Conservation (phyloP, 1,284 basidiomycete genomes). For the Cryptococcus floricola region DNA sequence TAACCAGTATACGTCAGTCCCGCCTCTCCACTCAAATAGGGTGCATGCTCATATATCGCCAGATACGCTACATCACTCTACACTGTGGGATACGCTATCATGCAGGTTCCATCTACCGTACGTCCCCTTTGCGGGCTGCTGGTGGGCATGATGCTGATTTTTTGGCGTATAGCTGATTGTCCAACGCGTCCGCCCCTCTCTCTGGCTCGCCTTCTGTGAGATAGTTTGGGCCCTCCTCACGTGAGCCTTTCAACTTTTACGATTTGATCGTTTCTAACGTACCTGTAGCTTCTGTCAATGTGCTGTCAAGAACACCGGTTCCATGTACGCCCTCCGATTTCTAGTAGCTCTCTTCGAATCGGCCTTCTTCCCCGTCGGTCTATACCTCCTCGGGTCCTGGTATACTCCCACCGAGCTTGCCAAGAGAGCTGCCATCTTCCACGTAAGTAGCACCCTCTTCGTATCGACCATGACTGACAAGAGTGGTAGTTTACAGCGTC, state of each 20-base stretch:
- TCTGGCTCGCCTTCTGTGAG: conserved; percentile 8
- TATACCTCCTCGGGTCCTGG: conserved; percentile 4
- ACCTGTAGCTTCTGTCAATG: conserved; percentile 5
- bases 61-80: conserved; percentile 7
- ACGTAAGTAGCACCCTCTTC: background rate
- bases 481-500: background rate
- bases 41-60: too few species aligned
- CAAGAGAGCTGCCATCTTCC: conserved; percentile 10
- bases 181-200: conserved; percentile 6
- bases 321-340: conserved; percentile 10
- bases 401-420: conserved; percentile 9
- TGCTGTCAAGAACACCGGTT: conserved; percentile 3
- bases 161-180: conserved; percentile 4
- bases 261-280: background rate
- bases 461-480: background rate
- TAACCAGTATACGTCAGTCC: conserved; percentile 3
- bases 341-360: conserved; percentile 5
- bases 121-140: background rate
- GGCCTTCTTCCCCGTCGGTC: conserved; percentile 10
- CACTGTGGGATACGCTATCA: conserved; percentile 8
- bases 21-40: too few species aligned
- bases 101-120: conserved; percentile 14
- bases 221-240: conserved; percentile 6
- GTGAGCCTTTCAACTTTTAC: background rate
- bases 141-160: background rate